These are phyloP conservation scores for Heliamphora exappendiculata DNA, from an alignment of 148 eudicot species.

Conservation along the genomic window DNA sequence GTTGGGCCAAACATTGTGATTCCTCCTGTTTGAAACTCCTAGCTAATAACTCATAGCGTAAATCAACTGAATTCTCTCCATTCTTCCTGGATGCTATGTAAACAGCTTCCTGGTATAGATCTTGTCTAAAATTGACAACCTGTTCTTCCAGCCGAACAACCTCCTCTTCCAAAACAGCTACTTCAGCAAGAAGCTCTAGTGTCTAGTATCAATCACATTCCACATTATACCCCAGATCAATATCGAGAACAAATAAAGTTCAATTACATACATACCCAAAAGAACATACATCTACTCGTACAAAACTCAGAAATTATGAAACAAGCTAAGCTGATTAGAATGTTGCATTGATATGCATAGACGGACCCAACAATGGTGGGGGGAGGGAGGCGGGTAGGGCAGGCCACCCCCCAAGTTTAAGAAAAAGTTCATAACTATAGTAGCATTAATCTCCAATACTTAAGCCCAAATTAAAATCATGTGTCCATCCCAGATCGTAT, in stretches of 20 bases:
- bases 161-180: slow-evolving; percentile 95
- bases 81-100: slow-evolving; percentile 36
- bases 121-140: slow-evolving; percentile 52
- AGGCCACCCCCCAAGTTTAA: too few relatives aligned
- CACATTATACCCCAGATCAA: not conserved
- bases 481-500: too few relatives aligned
- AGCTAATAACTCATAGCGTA: slow-evolving; percentile 17
- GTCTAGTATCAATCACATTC: slow-evolving; percentile 38
- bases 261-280: not conserved
- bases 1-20: slow-evolving; percentile 24
- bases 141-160: slow-evolving; percentile 86
- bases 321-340: not conserved
- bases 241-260: not conserved
- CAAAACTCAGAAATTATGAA: not conserved
- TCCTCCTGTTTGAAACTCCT: slow-evolving; percentile 27
- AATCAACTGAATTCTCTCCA: slow-evolving; percentile 28
- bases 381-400: too few relatives aligned
- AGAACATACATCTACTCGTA: not conserved
- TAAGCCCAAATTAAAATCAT: too few relatives aligned
- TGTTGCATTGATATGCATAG: not conserved
- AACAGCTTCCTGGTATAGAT: slow-evolving; percentile 59
- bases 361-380: too few relatives aligned
- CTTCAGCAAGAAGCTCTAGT: slow-evolving; percentile 86
- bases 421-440: too few relatives aligned
- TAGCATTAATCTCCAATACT: too few relatives aligned